Percentiles rank a stretch among this genome's conserved stretches.
Evolutionary conservation across 805 yeast genomes (phyloP).

Genomic region (Starmerella davenportii): DNA sequence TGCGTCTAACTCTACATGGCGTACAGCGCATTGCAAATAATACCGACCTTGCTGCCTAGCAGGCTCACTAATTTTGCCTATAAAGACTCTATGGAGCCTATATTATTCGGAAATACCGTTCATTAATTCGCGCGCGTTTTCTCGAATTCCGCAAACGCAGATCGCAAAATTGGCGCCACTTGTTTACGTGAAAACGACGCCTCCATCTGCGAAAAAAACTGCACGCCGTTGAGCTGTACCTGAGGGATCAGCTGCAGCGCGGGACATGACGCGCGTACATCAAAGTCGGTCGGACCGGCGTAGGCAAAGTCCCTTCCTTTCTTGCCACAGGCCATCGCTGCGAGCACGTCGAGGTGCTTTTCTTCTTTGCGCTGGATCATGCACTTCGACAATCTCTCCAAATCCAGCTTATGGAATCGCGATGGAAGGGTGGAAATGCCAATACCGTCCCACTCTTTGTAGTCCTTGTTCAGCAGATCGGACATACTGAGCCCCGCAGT

Average conservation of each 20-base stretch:
- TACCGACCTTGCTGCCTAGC: no score
- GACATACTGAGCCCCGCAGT: constrained; percentile 38
- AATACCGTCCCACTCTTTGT: constrained; percentile 48
- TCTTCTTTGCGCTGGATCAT: constrained; percentile 21
- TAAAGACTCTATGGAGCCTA: no score
- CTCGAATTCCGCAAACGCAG: constrained; percentile 4
- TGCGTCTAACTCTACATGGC: no score
- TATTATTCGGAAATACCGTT: no score
- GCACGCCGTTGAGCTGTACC: constrained; percentile 8
- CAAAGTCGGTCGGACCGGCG: constrained; percentile 18
- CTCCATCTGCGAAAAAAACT: constrained; percentile 33
- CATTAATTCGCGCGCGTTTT: no score
- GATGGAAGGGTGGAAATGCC: constrained; percentile 57
- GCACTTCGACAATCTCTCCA: constrained; percentile 19
- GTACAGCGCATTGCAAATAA: no score
- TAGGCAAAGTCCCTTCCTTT: constrained; percentile 23
- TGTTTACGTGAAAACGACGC: constrained; percentile 62
- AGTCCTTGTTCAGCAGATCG: constrained; percentile 67
- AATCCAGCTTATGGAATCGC: constrained; percentile 37
- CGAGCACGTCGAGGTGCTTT: constrained; percentile 25
- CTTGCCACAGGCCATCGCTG: constrained; percentile 31
- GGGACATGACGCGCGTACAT: constrained; percentile 14
- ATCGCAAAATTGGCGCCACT: constrained; percentile 49
- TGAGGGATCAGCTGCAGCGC: constrained; percentile 8
- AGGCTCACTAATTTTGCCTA: no score